A percentile compares a stretch with the other conserved stretches of the same genome.
These are phyloP conservation scores for Chlorella sp. DNA, from an alignment of 139 green algal species.

Conservation along the genomic window DNA sequence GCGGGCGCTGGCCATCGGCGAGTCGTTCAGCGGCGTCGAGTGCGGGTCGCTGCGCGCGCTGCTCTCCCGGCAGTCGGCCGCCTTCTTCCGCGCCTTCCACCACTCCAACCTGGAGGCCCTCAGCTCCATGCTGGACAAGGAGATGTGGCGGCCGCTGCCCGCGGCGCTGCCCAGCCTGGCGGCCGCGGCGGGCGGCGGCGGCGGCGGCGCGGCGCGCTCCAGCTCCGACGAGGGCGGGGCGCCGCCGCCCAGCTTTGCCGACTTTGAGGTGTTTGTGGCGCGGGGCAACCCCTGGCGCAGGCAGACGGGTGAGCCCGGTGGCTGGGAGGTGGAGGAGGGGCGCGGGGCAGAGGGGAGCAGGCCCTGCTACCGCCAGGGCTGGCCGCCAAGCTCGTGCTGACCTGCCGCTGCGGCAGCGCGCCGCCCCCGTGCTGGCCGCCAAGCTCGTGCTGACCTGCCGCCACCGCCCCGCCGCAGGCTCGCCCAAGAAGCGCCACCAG, in stretches of 20 bases:
- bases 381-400: no score
- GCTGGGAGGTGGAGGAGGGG: no score
- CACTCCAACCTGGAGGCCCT: conserved; percentile 50
- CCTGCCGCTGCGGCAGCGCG: no score
- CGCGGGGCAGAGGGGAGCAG: no score
- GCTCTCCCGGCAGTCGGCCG: conserved; percentile 39
- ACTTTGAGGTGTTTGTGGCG: conserved; percentile 34
- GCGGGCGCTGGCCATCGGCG: conserved; percentile 40
- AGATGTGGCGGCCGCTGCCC: conserved; percentile 57
- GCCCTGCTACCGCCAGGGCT: no score
- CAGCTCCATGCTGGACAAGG: conserved; percentile 54
- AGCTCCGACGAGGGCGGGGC: background rate
- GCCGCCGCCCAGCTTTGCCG: background rate
- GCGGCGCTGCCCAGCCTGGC: conserved; percentile 21
- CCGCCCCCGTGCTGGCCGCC: no score
- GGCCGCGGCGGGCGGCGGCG: conserved; percentile 1
- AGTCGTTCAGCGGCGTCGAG: conserved; percentile 43
- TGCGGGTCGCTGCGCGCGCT: conserved; percentile 29
- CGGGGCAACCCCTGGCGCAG: conserved; percentile 48
- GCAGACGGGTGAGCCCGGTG: conserved; percentile 1
- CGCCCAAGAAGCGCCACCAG: no score
- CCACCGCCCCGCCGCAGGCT: no score
- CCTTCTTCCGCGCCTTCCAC: conserved; percentile 55
- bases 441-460: no score
- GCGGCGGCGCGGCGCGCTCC: background rate